phyloP scores from a whole-genome alignment of 345 rosid species.

The Eucalyptus polybractea region DNA sequence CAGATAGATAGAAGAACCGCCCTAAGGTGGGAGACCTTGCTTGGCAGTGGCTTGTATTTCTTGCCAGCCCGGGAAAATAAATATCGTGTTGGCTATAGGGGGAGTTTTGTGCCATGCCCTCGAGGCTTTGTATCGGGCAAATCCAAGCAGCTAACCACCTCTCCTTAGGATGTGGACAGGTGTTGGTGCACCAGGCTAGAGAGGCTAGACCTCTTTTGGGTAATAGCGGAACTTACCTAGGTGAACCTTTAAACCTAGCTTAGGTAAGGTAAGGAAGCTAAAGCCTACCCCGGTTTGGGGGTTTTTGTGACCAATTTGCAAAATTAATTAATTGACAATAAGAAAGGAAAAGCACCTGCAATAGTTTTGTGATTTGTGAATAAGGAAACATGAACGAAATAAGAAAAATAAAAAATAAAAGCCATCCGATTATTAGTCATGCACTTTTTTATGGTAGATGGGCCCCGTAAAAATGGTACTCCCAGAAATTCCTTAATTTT shows the following conservation, averaged over 20 bases:
- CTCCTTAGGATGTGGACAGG: no score
- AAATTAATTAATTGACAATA: not conserved
- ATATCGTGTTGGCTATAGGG: accelerated
- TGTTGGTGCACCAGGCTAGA: no score
- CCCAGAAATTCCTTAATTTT: accelerated
- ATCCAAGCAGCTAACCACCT: accelerated
- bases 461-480: not conserved
- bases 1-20: accelerated
- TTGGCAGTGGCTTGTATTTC: accelerated
- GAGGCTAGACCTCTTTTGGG: no score
- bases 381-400: not conserved
- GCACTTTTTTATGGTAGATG: not conserved
- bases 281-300: no score
- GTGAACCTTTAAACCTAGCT: no score
- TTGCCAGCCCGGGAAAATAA: accelerated
- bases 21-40: accelerated
- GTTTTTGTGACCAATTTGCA: no score
- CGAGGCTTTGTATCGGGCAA: accelerated
- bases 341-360: not conserved
- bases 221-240: no score
- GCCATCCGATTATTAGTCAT: not conserved
- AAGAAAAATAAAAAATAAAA: not conserved
- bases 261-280: no score
- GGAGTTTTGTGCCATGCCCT: accelerated
- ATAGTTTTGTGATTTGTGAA: not conserved